A percentile compares a stretch with the other conserved stretches of the same genome.
Evolutionary conservation across 1,284 basidiomycete genomes (phyloP).

Genomic region (Cystobasidium sp.): DNA sequence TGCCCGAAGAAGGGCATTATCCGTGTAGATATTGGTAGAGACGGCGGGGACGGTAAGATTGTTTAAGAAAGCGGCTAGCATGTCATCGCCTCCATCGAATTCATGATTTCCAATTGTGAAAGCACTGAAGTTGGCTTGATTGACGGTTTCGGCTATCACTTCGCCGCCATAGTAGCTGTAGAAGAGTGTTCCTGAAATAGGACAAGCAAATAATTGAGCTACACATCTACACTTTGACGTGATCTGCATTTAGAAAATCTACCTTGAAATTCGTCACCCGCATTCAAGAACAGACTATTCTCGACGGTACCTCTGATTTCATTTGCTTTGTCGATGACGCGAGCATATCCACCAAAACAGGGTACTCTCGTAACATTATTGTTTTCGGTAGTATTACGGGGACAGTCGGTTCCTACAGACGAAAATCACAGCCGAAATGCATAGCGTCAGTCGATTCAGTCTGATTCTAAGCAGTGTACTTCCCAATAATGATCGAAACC

Average conservation of each 20-base stretch:
- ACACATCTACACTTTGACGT: not conserved
- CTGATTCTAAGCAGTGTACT: conserved; percentile 11
- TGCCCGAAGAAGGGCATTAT: conserved; percentile 55
- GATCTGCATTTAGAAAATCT: conserved; percentile 11
- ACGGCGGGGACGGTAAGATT: conserved; percentile 60
- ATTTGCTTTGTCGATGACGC: conserved; percentile 58
- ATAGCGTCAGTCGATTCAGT: conserved; percentile 31
- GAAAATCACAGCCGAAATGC: conserved; percentile 51
- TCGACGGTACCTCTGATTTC: conserved; percentile 53
- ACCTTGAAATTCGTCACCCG: conserved; percentile 60
- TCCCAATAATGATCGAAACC: not conserved
- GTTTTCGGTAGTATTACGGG: conserved; percentile 30
- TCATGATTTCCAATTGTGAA: conserved; percentile 60
- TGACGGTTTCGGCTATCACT: conserved; percentile 59
- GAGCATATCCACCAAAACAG: conserved; percentile 61
- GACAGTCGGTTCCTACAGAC: conserved; percentile 41
- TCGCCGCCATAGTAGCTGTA: conserved; percentile 57
- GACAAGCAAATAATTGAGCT: not conserved
- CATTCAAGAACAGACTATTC: conserved; percentile 59
- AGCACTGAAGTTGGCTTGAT: conserved; percentile 60
- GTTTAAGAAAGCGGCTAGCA: conserved; percentile 55
- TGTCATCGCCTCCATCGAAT: conserved; percentile 55
- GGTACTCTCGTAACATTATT: conserved; percentile 49
- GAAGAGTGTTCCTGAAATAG: not conserved
- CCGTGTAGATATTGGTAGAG: conserved; percentile 59